These are phyloP conservation scores for Mucor indicus DNA, from an alignment of 371 early-diverging fungal species.

Conservation along the genomic window DNA sequence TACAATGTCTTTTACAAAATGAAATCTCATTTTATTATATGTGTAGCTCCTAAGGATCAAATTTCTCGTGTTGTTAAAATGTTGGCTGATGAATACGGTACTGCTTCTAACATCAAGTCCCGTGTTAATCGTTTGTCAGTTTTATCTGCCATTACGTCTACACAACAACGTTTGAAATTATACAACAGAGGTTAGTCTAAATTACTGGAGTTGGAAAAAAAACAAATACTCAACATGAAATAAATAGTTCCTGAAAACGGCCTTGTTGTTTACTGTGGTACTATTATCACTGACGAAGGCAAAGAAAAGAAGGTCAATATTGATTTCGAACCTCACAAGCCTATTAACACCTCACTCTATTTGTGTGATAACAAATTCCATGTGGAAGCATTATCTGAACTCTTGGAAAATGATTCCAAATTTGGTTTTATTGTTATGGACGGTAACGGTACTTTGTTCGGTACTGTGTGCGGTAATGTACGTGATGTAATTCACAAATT, in stretches of 20 bases:
- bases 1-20: no score
- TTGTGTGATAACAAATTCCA: slow-evolving; percentile 99
- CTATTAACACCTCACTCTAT: slow-evolving; percentile 99
- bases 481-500: slow-evolving; percentile 96
- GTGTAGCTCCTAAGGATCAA: slow-evolving; percentile 88
- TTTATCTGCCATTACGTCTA: slow-evolving; percentile 97
- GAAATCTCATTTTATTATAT: not conserved
- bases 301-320: slow-evolving; percentile 99
- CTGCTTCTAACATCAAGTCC: slow-evolving; percentile 99
- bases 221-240: no score
- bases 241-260: slow-evolving; percentile 95
- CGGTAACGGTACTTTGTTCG: slow-evolving; percentile 98
- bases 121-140: slow-evolving; percentile 99
- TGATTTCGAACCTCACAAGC: slow-evolving; percentile 99
- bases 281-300: slow-evolving; percentile 97
- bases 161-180: slow-evolving; percentile 97
- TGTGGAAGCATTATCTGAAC: slow-evolving; percentile 90
- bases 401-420: slow-evolving; percentile 94
- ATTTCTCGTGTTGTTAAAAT: slow-evolving; percentile 90
- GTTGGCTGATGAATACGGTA: slow-evolving; percentile 99
- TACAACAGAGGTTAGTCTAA: slow-evolving; percentile 62
- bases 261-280: slow-evolving; percentile 95
- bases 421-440: slow-evolving; percentile 99
- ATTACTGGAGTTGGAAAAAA: no score
- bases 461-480: slow-evolving; percentile 95